Conservation (phyloP, 2,329 filamentous ascomycete species). For the Fusarium concolor region DNA sequence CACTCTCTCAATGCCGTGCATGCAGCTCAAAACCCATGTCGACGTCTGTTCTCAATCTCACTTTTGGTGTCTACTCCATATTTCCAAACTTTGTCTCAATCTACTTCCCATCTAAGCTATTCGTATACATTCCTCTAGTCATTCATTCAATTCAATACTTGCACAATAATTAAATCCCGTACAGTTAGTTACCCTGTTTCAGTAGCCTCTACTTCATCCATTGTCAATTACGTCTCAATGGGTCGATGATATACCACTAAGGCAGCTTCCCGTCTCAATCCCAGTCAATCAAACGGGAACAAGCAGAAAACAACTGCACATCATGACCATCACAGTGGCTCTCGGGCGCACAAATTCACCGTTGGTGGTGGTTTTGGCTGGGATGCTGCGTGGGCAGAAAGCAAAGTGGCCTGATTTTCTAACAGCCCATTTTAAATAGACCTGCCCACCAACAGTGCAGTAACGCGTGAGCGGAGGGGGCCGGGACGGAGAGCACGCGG, state of each 20-base stretch:
- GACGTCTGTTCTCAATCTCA: slow-evolving; percentile 11
- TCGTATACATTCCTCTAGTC: background rate
- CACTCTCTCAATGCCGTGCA: slow-evolving; percentile 27
- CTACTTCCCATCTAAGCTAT: too few relatives aligned
- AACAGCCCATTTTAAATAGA: slow-evolving; percentile 44
- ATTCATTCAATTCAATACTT: background rate
- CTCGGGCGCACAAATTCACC: background rate
- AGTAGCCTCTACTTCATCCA: too few relatives aligned
- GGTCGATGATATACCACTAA: slow-evolving; percentile 16
- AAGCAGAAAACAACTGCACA: slow-evolving; percentile 5
- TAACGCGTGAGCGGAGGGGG: slow-evolving; percentile 47
- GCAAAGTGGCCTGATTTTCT: slow-evolving; percentile 45
- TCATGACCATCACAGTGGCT: background rate
- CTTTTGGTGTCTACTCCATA: background rate
- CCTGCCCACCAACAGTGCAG: slow-evolving; percentile 28
- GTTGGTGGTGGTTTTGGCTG: background rate
- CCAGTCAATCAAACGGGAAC: slow-evolving; percentile 4
- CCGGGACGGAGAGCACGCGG: slow-evolving; percentile 38
- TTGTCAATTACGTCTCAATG: slow-evolving; percentile 1
- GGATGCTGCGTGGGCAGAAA: slow-evolving; percentile 19
- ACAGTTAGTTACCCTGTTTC: background rate
- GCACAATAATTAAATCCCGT: too few relatives aligned
- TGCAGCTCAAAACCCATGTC: slow-evolving; percentile 20
- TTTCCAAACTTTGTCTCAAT: too few relatives aligned
- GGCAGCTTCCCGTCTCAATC: slow-evolving; percentile 10